Conservation (phyloP, 106 monocot species). For the Gastrodia elata region DNA sequence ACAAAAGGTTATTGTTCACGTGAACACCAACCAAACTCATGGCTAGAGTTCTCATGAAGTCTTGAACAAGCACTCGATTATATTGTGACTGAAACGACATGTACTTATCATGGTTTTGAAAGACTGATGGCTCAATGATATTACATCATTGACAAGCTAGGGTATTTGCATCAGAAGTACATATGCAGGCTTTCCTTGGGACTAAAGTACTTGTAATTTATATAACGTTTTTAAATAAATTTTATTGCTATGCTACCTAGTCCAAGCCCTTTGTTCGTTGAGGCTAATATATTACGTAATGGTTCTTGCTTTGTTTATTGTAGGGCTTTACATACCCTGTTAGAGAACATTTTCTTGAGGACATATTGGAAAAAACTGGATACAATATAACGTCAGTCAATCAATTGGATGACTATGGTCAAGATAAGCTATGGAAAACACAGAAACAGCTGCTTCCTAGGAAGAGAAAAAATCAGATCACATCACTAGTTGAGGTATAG, state of each 20-base stretch:
- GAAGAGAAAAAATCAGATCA: slow-evolving; percentile 92
- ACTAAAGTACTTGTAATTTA: no score
- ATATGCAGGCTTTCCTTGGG: no score
- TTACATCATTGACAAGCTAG: neutral
- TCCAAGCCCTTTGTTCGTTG: neutral
- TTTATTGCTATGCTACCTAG: neutral
- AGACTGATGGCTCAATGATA: no score
- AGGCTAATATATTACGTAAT: neutral
- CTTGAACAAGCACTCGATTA: no score
- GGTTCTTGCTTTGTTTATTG: slow-evolving; percentile 6
- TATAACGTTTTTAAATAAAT: neutral
- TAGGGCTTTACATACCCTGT: slow-evolving; percentile 98
- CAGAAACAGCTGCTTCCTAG: slow-evolving; percentile 80
- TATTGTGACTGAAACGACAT: no score
- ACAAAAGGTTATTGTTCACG: no score
- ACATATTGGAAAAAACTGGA: slow-evolving; percentile 87
- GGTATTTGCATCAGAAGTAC: neutral
- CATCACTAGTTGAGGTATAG: slow-evolving; percentile 83
- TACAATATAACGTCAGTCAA: slow-evolving; percentile 87
- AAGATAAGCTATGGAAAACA: slow-evolving; percentile 99
- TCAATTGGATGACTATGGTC: slow-evolving; percentile 98
- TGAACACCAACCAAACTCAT: no score
- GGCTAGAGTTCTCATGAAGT: no score
- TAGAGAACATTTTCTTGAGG: slow-evolving; percentile 79
- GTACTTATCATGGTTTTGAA: no score